Evolutionary conservation across 2,329 filamentous ascomycete genomes (phyloP), one percentile per base, ranked within the genome.

Genomic region (Exophiala oligosperma): DNA sequence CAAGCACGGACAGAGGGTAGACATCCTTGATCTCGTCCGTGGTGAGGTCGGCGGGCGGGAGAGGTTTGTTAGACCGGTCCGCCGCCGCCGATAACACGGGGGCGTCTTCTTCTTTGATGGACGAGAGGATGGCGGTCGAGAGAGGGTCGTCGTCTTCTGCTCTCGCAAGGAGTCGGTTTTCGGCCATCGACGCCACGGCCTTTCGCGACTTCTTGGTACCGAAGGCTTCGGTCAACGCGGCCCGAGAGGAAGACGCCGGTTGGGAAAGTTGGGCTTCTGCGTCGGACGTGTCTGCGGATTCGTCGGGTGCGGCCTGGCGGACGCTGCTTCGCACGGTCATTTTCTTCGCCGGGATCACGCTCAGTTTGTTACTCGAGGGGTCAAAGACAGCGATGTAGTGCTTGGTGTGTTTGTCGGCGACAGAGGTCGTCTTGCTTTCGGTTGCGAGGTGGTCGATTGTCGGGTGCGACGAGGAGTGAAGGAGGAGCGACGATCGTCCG

Each of bases 331-430:
- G 77, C n/a, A 87, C 73, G 3, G 77, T 81, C 52, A 86, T 70
- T 67, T 81, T 79, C 57, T 80, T 81, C 23, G 79, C 79, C 70
- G 82, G 71, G 8, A 82, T 73, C 47, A 88, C 70, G 62, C 84
- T 76, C 61, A 86, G 75, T 44, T 77, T 77, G 55, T 77, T 77
- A 3, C 76, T 77, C 26, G 74, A 71, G 0, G 82, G 81, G 61
- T 88, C 83, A 64, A 79, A 84, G 44, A 87, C 74, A 52, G 81
- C 84, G 59, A 86, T 70, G 64, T 87, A 88, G 72, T 87, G 83
- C 64, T 81, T 81, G 56, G 83, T 70, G 59, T 80, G 73, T 29
- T 77, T 78, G 57, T 84, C 79, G 50, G 78, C 74, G 41, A 76
- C 74, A 54, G 82, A 78, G 58, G 79, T 77, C 5, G 55, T 58